A percentile compares a stretch with the other conserved stretches of the same genome.
These are phyloP conservation scores for Neurospora sp. DNA, from an alignment of 495 filamentous ascomycete species.

Conservation along the genomic window DNA sequence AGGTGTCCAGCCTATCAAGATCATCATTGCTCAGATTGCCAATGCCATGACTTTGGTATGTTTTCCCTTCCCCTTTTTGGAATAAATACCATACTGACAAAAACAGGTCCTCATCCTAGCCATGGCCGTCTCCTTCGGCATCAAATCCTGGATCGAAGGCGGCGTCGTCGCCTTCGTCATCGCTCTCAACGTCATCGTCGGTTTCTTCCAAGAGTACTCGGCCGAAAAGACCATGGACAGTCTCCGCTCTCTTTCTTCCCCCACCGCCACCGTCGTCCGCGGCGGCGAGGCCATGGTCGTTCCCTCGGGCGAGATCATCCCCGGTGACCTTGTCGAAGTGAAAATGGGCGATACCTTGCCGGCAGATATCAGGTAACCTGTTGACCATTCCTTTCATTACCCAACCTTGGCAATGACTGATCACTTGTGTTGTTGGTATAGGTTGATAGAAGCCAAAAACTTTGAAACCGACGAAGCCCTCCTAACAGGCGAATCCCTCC, in stretches of 20 bases:
- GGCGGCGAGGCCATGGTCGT: conserved; percentile 58
- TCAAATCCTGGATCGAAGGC: conserved; percentile 74
- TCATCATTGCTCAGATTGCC: conserved; percentile 44
- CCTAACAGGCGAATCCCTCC: conserved; percentile 61
- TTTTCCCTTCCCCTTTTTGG: background rate
- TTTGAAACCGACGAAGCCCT: conserved; percentile 35
- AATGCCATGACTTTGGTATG: conserved; percentile 44
- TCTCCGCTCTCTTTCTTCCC: conserved; percentile 64
- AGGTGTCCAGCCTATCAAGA: conserved; percentile 40
- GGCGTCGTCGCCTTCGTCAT: conserved; percentile 77
- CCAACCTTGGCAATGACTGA: background rate
- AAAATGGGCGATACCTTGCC: conserved; percentile 74
- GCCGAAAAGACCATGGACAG: conserved; percentile 87
- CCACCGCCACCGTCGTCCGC: conserved; percentile 65
- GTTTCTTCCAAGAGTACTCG: conserved; percentile 75
- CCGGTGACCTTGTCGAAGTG: conserved; percentile 63
- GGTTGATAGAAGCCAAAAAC: conserved; percentile 71
- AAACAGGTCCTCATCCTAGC: conserved; percentile 58
- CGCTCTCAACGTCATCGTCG: conserved; percentile 62
- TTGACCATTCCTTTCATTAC: background rate
- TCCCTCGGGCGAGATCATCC: conserved; percentile 76
- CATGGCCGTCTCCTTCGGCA: conserved; percentile 74
- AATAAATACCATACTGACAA: too few species aligned
- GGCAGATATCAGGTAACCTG: conserved; percentile 44
- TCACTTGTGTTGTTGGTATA: background rate